A percentile compares a stretch with the other conserved stretches of the same genome.
These are phyloP conservation scores for Oryza punctata DNA, from an alignment of 176 grass and related monocot genomes.

Conservation along the genomic window DNA sequence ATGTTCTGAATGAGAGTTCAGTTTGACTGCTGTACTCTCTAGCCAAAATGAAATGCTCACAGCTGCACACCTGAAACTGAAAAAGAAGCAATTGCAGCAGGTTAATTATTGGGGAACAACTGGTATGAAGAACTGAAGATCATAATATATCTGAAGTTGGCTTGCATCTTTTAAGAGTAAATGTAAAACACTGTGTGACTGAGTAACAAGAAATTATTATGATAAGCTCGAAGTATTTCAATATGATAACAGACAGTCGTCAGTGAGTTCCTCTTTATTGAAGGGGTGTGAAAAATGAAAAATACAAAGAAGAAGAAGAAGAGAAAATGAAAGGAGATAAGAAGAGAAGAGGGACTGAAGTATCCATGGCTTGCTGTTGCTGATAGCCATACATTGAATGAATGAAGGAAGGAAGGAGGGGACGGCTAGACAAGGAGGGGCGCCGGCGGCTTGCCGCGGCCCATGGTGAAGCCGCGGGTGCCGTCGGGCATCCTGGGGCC, in stretches of 20 bases:
- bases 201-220: background rate
- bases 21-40: too few relatives aligned
- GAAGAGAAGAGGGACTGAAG: conserved; percentile 12
- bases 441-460: conserved; percentile 47
- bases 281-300: background rate
- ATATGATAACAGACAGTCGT: conserved; percentile 21
- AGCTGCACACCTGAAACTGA: too few relatives aligned
- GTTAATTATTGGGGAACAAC: too few relatives aligned
- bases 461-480: conserved; percentile 71
- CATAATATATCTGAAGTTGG: too few relatives aligned
- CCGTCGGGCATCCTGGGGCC: conserved; percentile 79
- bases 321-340: too few relatives aligned
- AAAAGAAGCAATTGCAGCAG: too few relatives aligned
- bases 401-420: too few relatives aligned
- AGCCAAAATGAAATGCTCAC: too few relatives aligned
- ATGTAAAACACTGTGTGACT: background rate
- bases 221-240: background rate
- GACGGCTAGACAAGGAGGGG: conserved; percentile 44
- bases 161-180: background rate
- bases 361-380: background rate
- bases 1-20: too few relatives aligned
- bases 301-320: background rate
- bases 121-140: too few relatives aligned
- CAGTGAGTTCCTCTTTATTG: conserved; percentile 41
- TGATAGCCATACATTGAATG: too few relatives aligned